Conservation (phyloP, 2,329 filamentous ascomycete species). For the Sclerotinia nivalis region DNA sequence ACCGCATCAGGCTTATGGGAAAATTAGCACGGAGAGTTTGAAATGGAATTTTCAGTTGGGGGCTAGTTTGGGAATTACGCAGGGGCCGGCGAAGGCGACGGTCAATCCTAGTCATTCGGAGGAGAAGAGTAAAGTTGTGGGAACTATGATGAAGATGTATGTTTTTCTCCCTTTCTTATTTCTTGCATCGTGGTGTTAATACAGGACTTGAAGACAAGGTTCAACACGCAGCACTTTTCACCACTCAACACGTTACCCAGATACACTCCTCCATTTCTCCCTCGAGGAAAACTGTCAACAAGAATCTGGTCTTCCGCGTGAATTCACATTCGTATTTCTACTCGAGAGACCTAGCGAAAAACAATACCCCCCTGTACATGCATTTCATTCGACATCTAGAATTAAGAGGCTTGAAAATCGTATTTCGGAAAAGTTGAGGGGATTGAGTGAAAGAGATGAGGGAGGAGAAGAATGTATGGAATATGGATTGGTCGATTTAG, state of each 20-base stretch:
- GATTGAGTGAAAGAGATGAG: not conserved
- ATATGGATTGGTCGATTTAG: not conserved
- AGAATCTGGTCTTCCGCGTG: conserved; percentile 50
- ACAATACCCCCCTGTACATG: conserved; percentile 18
- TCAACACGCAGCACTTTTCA: conserved; percentile 19
- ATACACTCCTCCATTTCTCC: conserved; percentile 49
- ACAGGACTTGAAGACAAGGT: not conserved
- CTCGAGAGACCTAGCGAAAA: conserved; percentile 36
- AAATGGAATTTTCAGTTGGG: conserved; percentile 36
- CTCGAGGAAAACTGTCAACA: conserved; percentile 52
- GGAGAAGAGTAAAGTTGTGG: conserved; percentile 32
- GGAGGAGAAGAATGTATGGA: not conserved
- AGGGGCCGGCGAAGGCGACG: conserved; percentile 41
- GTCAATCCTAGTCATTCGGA: conserved; percentile 27
- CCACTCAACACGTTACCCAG: conserved; percentile 20
- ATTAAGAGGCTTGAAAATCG: not conserved
- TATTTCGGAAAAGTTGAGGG: not conserved
- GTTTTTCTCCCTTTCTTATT: not conserved
- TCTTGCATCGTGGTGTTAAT: not conserved
- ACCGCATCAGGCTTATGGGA: conserved; percentile 49
- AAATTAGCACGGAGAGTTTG: conserved; percentile 29
- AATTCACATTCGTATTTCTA: conserved; percentile 54
- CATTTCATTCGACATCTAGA: not conserved
- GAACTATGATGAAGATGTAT: conserved; percentile 36
- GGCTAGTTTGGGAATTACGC: conserved; percentile 47